Percentiles rank a stretch among this genome's conserved stretches.
These are phyloP conservation scores for Tolypocladium ovalisporum DNA, from an alignment of 2,329 filamentous ascomycete species.

Conservation along the genomic window DNA sequence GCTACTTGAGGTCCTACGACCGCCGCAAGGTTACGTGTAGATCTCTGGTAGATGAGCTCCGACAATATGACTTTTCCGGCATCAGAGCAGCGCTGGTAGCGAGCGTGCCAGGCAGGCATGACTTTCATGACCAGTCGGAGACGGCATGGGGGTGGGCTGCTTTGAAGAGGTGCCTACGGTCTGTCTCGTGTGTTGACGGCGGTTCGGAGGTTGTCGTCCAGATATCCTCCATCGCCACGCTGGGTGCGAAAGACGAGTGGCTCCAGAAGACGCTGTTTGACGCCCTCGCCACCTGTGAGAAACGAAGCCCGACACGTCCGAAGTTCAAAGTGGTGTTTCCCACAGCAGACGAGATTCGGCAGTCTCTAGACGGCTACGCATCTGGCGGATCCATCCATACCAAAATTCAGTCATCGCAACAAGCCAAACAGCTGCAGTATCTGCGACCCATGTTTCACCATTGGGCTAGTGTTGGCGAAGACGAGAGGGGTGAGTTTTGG, in stretches of 20 bases:
- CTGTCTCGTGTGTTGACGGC: slow-evolving; percentile 34
- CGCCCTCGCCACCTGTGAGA: slow-evolving; percentile 26
- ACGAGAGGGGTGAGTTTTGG: slow-evolving; percentile 14
- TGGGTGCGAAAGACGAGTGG: slow-evolving; percentile 64
- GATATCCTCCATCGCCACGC: slow-evolving; percentile 72
- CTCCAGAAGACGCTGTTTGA: slow-evolving; percentile 53
- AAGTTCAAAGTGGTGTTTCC: slow-evolving; percentile 69
- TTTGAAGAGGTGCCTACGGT: slow-evolving; percentile 46
- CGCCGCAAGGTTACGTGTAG: slow-evolving; percentile 39
- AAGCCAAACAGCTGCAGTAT: slow-evolving; percentile 64
- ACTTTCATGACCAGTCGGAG: slow-evolving; percentile 29
- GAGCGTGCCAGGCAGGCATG: slow-evolving; percentile 63
- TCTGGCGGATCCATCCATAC: slow-evolving; percentile 76
- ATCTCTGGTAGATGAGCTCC: slow-evolving; percentile 45
- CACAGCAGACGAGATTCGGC: slow-evolving; percentile 65
- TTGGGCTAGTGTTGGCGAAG: slow-evolving; percentile 55
- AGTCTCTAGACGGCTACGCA: slow-evolving; percentile 64
- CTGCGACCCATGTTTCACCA: slow-evolving; percentile 60
- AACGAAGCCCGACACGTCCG: slow-evolving; percentile 21
- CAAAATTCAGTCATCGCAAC: slow-evolving; percentile 58
- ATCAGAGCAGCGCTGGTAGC: slow-evolving; percentile 65
- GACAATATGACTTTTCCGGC: slow-evolving; percentile 55
- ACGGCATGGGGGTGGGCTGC: slow-evolving; percentile 71
- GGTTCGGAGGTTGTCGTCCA: slow-evolving; percentile 46
- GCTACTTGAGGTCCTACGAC: slow-evolving; percentile 64